Conservation (phyloP, 2,329 filamentous ascomycete genomes). For the Trichoderma hamatum region DNA sequence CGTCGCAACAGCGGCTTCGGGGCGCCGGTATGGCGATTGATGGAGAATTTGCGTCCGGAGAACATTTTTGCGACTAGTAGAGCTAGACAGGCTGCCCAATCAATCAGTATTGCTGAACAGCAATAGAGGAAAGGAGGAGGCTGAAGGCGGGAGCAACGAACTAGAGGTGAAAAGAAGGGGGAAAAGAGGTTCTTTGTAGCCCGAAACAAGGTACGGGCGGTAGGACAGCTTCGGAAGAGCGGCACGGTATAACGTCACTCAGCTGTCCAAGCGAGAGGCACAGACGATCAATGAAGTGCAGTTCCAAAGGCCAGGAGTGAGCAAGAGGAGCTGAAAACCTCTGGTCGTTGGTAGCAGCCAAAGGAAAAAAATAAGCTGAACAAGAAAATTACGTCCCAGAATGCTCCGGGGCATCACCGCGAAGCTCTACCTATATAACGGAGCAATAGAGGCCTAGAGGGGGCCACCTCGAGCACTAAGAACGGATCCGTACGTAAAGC, state of each 20-base stretch:
- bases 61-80: constrained; percentile 46
- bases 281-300: background rate
- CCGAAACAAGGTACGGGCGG: background rate
- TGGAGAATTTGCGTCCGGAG: constrained; percentile 65
- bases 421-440: constrained; percentile 21
- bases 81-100: background rate
- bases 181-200: background rate
- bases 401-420: constrained; percentile 12
- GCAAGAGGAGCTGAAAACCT: background rate
- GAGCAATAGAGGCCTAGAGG: constrained; percentile 13
- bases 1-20: constrained; percentile 57
- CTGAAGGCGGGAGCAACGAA: constrained; percentile 3
- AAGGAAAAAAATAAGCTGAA: background rate
- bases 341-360: background rate
- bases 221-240: constrained; percentile 25
- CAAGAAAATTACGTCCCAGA: constrained; percentile 9
- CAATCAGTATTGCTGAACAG: background rate
- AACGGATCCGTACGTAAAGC: constrained; percentile 13
- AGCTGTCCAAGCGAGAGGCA: constrained; percentile 16
- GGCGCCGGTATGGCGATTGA: constrained; percentile 66
- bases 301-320: constrained; percentile 9
- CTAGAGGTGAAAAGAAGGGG: background rate
- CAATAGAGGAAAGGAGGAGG: background rate
- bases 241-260: constrained; percentile 25
- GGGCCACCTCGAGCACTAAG: constrained; percentile 4